Percentiles rank a stretch among this genome's conserved stretches.
phyloP scores from a whole-genome alignment of 345 rosid species.

The Eucalyptus melliodora region DNA sequence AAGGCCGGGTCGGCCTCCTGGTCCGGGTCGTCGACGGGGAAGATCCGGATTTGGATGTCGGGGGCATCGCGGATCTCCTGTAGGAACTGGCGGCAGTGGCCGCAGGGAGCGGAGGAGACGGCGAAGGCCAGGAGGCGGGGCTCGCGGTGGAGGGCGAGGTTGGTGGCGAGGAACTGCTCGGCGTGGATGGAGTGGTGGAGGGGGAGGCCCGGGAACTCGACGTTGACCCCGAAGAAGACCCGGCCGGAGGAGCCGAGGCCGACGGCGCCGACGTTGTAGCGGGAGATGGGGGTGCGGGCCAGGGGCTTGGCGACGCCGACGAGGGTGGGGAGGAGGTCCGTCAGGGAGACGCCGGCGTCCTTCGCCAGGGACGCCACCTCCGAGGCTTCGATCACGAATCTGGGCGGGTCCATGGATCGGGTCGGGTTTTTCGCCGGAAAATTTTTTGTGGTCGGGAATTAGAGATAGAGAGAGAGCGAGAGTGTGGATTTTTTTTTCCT shows the following conservation, averaged over 20 bases:
- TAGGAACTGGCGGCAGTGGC: constrained; percentile 97
- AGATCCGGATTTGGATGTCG: constrained; percentile 38
- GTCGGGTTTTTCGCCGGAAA: neutral
- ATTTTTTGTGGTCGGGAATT: neutral
- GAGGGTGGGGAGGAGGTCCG: constrained; percentile 53
- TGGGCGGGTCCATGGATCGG: constrained; percentile 30
- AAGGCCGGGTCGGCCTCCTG: constrained; percentile 4
- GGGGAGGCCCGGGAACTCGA: constrained; percentile 89
- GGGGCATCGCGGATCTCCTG: constrained; percentile 77
- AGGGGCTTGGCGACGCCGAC: constrained; percentile 51
- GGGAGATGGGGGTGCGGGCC: constrained; percentile 82
- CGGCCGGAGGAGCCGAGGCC: constrained; percentile 88
- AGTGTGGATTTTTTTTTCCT: neutral
- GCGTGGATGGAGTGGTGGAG: constrained; percentile 92
- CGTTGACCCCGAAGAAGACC: constrained; percentile 73
- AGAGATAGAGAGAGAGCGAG: neutral
- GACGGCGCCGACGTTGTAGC: constrained; percentile 68
- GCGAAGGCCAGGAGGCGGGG: constrained; percentile 37
- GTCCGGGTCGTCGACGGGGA: neutral
- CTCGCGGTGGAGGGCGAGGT: constrained; percentile 63
- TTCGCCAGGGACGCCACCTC: constrained; percentile 70
- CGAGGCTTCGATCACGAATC: constrained; percentile 50
- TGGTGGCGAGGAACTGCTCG: constrained; percentile 91
- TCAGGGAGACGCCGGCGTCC: constrained; percentile 26
- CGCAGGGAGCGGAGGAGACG: constrained; percentile 95